These are phyloP conservation scores for Pythium rishiriense DNA, from an alignment of 352 stramenopile genomes.

Conservation along the genomic window DNA sequence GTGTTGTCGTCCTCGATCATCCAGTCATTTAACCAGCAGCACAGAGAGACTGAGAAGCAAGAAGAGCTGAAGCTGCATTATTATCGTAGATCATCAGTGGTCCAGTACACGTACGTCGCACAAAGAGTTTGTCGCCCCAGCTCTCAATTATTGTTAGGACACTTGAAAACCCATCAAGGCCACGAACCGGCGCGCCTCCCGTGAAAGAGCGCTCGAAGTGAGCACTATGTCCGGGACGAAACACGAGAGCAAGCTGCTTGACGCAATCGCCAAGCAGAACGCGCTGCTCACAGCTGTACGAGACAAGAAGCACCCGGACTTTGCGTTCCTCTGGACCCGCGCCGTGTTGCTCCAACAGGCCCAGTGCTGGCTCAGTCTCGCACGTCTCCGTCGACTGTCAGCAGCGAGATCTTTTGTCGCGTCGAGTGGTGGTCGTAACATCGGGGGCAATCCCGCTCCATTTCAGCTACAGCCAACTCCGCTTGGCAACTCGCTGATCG, in stretches of 20 bases:
- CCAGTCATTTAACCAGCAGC: neutral
- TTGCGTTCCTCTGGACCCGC: slow-evolving; percentile 38
- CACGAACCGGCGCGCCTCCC: neutral
- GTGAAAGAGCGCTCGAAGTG: neutral
- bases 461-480: neutral
- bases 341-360: slow-evolving; percentile 38
- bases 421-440: neutral
- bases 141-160: neutral
- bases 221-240: neutral
- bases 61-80: neutral
- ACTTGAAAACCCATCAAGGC: neutral
- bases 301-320: slow-evolving; percentile 42
- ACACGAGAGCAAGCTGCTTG: slow-evolving; percentile 17
- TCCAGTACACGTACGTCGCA: neutral
- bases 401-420: neutral
- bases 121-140: neutral
- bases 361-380: slow-evolving; percentile 22
- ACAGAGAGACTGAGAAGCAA: neutral
- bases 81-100: neutral
- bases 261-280: slow-evolving; percentile 13
- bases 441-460: no score
- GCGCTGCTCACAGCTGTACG: slow-evolving; percentile 30
- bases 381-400: slow-evolving; percentile 10
- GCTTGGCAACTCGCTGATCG: neutral
- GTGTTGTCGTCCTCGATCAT: neutral